A percentile compares a stretch with the other conserved stretches of the same genome.
These are phyloP conservation scores for Penicillium roqueforti DNA, from an alignment of 495 filamentous ascomycete genomes.

Conservation along the genomic window DNA sequence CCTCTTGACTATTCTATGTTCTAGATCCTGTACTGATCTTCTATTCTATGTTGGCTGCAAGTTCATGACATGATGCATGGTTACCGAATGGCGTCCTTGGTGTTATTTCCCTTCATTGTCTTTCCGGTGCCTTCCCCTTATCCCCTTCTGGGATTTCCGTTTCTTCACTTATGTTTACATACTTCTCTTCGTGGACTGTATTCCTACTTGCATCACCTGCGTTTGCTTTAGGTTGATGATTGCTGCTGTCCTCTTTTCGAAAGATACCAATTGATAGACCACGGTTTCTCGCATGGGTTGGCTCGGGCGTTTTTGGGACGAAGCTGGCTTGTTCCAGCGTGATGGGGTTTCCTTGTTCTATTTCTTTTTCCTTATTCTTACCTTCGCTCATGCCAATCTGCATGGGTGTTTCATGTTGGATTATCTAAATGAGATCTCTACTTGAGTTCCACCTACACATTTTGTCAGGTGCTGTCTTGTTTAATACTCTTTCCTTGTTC, in stretches of 20 bases:
- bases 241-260: constrained; percentile 14
- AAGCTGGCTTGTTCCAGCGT: constrained; percentile 1
- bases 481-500: not conserved
- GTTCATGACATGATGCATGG: constrained; percentile 16
- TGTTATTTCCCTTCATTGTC: constrained; percentile 3
- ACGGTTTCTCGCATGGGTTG: constrained; percentile 26
- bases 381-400: not conserved
- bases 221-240: constrained; percentile 2
- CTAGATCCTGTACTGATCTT: constrained; percentile 9
- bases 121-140: not conserved
- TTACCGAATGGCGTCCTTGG: constrained; percentile 14
- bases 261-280: constrained; percentile 48
- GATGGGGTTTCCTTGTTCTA: not conserved
- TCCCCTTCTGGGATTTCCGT: not conserved
- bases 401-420: not conserved
- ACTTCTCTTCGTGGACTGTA: constrained; percentile 12
- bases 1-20: constrained; percentile 5
- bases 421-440: not conserved
- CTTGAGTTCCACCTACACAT: not conserved
- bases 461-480: not conserved
- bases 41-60: constrained; percentile 8
- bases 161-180: not conserved
- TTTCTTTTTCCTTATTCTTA: not conserved
- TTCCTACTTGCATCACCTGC: constrained; percentile 7
- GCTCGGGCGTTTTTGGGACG: constrained; percentile 27